Evolutionary conservation across 2,329 filamentous ascomycete genomes (phyloP).

Genomic region (Cladosporium cucumerinum): DNA sequence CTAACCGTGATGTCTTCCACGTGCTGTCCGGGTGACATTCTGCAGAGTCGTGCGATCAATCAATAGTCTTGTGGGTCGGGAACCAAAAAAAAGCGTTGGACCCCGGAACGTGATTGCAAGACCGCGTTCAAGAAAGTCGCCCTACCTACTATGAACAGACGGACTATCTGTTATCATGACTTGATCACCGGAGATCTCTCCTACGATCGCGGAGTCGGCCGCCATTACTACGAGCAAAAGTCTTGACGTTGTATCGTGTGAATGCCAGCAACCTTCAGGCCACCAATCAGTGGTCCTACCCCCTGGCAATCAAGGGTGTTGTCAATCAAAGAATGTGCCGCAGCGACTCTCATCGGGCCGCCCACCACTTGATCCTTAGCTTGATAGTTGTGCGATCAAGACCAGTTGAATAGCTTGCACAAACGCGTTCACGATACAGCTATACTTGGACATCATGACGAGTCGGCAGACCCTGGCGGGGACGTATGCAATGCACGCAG

Average conservation of each 20-base stretch:
- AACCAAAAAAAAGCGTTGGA: neutral
- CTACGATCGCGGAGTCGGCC: neutral
- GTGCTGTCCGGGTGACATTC: neutral
- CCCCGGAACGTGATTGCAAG: neutral
- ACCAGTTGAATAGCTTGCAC: neutral
- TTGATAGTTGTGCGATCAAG: neutral
- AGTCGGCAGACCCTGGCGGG: neutral
- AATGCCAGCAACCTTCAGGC: neutral
- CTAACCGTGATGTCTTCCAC: neutral
- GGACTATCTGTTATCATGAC: neutral
- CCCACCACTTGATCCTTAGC: neutral
- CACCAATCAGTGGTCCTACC: neutral
- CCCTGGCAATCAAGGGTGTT: neutral
- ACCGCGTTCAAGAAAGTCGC: neutral
- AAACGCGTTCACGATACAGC: neutral
- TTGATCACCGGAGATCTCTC: neutral
- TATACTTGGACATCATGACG: neutral
- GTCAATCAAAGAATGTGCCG: neutral
- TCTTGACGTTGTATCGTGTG: neutral
- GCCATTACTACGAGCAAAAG: neutral
- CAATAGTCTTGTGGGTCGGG: constrained; percentile 10
- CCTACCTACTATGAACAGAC: neutral
- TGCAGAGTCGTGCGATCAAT: constrained; percentile 11
- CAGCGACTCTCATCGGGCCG: neutral
- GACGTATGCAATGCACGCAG: constrained; percentile 11